Base-by-base conservation (phyloP, 139 green algal genomes). In the Zygnema circumcarinatum region DNA sequence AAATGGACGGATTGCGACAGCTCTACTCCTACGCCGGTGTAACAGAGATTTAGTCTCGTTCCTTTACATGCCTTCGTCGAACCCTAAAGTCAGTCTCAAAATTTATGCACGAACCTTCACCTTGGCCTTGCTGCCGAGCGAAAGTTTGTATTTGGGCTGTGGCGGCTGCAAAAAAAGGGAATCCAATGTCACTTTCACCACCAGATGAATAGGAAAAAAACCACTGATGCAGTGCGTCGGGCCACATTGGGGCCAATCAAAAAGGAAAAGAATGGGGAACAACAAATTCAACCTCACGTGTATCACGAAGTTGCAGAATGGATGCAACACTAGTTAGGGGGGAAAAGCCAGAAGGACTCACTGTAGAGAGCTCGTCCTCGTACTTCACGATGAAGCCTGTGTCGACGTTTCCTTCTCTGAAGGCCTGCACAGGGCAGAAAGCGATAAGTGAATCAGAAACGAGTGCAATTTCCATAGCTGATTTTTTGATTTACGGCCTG, bases 341-440 rank as follows among this genome's bases (percentile, higher is more conserved):
- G 29, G 56, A 72, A 29, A 72, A 29, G 29, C 29, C 29, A 72
- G 29, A 35, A 29, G 29, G 29, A n/a, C 80, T 86, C 31, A 86
- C 80, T 16, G 80, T 87, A 41, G 2, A 3, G 29, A 98, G 93
- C 74, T 95, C 91, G 7, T 97, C 95, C 0, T 83, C 89, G 91
- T 98, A 90, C 91, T 96, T 97, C 33, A 86, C 47, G 84, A 98
- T 98, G 95, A 98, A 98, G 62, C 93, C 92, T 0, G 94, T 96
- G 93, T 96, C 93, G 16, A 96, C 91, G 38, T 94, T 81, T 39
- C 93, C 92, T 2, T 90, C 88, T 80, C 87, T 89, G 91, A 97
- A 97, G 52, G 89, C 87, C 7, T 94, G 79, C 67, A 84, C n/a
- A 86, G 56, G 22, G 25, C 73, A 86, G n/a, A 62, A 79, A 94